These are phyloP conservation scores for Aquanectria penicillioides DNA, from an alignment of 2,329 filamentous ascomycete species.

Conservation along the genomic window DNA sequence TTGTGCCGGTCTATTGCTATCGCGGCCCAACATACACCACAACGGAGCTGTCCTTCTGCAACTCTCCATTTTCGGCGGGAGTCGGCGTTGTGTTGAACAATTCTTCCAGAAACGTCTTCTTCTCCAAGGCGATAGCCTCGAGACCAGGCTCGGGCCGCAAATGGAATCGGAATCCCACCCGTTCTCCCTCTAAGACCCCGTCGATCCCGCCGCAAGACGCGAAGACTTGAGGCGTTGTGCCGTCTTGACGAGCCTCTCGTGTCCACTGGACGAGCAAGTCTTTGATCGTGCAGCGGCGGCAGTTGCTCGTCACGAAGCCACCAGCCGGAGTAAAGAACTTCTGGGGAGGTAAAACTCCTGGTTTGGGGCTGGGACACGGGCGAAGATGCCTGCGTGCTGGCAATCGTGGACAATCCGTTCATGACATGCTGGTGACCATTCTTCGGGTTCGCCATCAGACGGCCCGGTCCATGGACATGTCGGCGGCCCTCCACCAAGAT, in stretches of 20 bases:
- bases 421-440: constrained; percentile 17
- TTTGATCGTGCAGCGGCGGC: constrained; percentile 26
- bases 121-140: not conserved
- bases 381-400: constrained; percentile 12
- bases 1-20: too few relatives aligned
- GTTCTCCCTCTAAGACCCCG: not conserved
- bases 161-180: too few relatives aligned
- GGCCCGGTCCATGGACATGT: constrained; percentile 33
- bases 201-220: not conserved
- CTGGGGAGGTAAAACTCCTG: constrained; percentile 1
- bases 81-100: constrained; percentile 16
- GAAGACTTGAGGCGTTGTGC: not conserved
- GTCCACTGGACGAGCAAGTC: constrained; percentile 23
- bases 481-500: not conserved
- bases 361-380: not conserved
- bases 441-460: constrained; percentile 6
- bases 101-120: not conserved
- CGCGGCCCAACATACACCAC: too few relatives aligned
- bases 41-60: not conserved
- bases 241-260: not conserved
- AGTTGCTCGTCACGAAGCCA: constrained; percentile 10
- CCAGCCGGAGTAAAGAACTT: not conserved
- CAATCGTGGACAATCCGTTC: constrained; percentile 32
- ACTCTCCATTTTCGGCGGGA: not conserved
- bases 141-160: not conserved